phyloP scores from a whole-genome alignment of 768 basidiomycete genomes.

The Holtermannia corniformis region DNA sequence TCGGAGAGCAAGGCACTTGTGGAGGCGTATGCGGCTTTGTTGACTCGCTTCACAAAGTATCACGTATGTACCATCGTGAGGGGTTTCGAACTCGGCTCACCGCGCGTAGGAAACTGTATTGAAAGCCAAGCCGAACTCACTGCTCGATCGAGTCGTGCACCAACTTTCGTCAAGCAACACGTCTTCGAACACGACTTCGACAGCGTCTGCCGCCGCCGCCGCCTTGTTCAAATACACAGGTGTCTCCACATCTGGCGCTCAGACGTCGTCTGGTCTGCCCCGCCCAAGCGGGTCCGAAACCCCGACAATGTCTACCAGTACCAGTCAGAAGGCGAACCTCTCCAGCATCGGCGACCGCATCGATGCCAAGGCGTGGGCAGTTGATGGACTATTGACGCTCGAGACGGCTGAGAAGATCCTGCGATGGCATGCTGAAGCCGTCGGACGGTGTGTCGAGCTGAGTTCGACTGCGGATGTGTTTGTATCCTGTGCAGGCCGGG shows the following conservation, averaged over 20 bases:
- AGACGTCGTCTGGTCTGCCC: slow-evolving; percentile 54
- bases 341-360: slow-evolving; percentile 15
- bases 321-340: slow-evolving; percentile 11
- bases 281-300: slow-evolving; percentile 61
- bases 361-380: slow-evolving; percentile 66
- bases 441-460: slow-evolving; percentile 87
- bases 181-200: slow-evolving; percentile 22
- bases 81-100: not conserved
- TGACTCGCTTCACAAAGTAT: slow-evolving; percentile 70
- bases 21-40: slow-evolving; percentile 63
- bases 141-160: slow-evolving; percentile 85
- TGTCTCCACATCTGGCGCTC: slow-evolving; percentile 36
- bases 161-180: slow-evolving; percentile 68
- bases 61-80: slow-evolving; percentile 55
- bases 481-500: slow-evolving; percentile 43
- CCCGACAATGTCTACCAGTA: slow-evolving; percentile 12
- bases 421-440: slow-evolving; percentile 95
- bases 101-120: slow-evolving; percentile 42
- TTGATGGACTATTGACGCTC: slow-evolving; percentile 70
- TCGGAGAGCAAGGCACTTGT: slow-evolving; percentile 75
- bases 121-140: slow-evolving; percentile 52
- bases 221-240: slow-evolving; percentile 83
- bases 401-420: slow-evolving; percentile 80
- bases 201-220: slow-evolving; percentile 56
- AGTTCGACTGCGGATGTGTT: slow-evolving; percentile 74